These are phyloP conservation scores for Spiromastix sp. DNA, from an alignment of 2,329 filamentous ascomycete genomes.

Conservation along the genomic window DNA sequence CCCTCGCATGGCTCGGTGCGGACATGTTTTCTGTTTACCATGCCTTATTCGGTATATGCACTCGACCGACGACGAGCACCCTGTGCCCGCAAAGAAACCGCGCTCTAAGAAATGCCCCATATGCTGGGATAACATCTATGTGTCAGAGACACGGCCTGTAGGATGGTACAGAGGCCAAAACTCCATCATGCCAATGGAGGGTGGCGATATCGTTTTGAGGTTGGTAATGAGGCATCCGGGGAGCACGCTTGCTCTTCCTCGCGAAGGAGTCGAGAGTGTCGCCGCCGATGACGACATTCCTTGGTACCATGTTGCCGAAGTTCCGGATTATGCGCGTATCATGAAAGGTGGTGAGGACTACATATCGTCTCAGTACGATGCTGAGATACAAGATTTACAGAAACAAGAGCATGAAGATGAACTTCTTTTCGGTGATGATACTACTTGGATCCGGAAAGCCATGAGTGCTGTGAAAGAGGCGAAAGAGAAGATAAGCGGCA, in stretches of 20 bases:
- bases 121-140: constrained; percentile 85
- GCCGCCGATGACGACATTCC: constrained; percentile 67
- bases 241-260: constrained; percentile 78
- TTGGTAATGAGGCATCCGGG: constrained; percentile 70
- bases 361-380: constrained; percentile 69
- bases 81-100: constrained; percentile 54
- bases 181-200: constrained; percentile 60
- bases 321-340: constrained; percentile 85
- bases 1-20: constrained; percentile 92
- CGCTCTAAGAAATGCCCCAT: constrained; percentile 94
- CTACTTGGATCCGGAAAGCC: constrained; percentile 84
- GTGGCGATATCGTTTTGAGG: constrained; percentile 79
- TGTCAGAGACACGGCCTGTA: constrained; percentile 81
- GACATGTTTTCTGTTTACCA: constrained; percentile 91
- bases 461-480: constrained; percentile 61
- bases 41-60: constrained; percentile 96
- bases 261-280: constrained; percentile 51
- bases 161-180: constrained; percentile 89
- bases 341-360: constrained; percentile 92
- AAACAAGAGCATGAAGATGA: constrained; percentile 81
- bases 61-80: constrained; percentile 57
- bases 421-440: constrained; percentile 80
- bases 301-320: constrained; percentile 90
- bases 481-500: constrained; percentile 62
- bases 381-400: constrained; percentile 64